Conservation (phyloP, 768 basidiomycete species). For the Tubosaeta brunneosetosa region DNA sequence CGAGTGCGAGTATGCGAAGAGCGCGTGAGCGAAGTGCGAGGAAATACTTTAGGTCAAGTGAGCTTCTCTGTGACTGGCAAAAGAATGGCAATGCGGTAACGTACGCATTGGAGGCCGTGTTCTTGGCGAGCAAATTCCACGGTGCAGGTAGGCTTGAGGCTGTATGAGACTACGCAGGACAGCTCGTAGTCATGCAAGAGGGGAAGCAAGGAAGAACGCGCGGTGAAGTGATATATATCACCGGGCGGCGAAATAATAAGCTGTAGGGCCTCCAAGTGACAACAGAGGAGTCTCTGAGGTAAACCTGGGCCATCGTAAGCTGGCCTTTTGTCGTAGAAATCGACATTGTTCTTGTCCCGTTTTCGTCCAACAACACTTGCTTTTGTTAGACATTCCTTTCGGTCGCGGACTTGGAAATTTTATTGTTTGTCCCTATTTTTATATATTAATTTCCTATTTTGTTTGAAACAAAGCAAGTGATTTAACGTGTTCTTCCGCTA, state of each 20-base stretch:
- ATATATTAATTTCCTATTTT: neutral
- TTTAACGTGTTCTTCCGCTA: neutral
- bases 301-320: constrained; percentile 7
- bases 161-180: neutral
- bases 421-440: constrained; percentile 16
- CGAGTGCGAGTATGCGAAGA: constrained; percentile 21
- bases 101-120: constrained; percentile 23
- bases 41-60: constrained; percentile 14
- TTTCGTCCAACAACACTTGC: constrained; percentile 22
- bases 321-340: constrained; percentile 20
- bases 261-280: constrained; percentile 8
- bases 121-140: neutral
- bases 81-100: neutral
- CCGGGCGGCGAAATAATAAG: constrained; percentile 5
- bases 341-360: constrained; percentile 25
- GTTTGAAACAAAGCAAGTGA: neutral
- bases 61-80: neutral
- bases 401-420: constrained; percentile 14
- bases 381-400: constrained; percentile 12
- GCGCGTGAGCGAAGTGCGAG: constrained; percentile 25
- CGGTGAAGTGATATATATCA: constrained; percentile 17
- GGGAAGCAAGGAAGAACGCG: neutral
- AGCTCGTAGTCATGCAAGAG: constrained; percentile 6
- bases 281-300: constrained; percentile 6
- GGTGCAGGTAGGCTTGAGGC: constrained; percentile 2